Evolutionary conservation across 2,329 filamentous ascomycete genomes (phyloP).

Genomic region (Talaromyces sp.): DNA sequence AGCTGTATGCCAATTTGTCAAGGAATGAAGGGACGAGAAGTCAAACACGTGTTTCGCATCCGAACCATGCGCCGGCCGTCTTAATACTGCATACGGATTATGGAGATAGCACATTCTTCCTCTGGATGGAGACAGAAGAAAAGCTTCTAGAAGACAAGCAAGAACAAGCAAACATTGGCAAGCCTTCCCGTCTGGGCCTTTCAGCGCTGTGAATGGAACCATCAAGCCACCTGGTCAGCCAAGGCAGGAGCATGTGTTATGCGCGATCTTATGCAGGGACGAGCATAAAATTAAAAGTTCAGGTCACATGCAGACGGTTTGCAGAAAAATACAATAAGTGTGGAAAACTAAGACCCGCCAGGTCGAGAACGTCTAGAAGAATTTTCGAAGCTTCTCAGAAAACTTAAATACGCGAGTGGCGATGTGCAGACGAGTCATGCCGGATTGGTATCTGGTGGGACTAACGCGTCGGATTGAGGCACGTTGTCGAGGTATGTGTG

Average conservation of each 20-base stretch:
- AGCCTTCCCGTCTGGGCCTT: background rate
- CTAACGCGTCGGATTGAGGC: background rate
- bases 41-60: background rate
- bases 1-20: background rate
- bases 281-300: background rate
- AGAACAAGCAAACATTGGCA: background rate
- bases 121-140: background rate
- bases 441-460: background rate
- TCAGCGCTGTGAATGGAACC: background rate
- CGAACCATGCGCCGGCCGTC: background rate
- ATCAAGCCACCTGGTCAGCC: slow-evolving; percentile 1
- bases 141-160: slow-evolving; percentile 1
- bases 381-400: background rate
- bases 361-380: background rate
- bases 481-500: background rate
- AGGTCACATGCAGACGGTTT: background rate
- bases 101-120: background rate
- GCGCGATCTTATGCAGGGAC: background rate
- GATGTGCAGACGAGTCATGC: background rate
- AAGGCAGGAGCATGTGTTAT: background rate
- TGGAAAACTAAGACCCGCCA: background rate
- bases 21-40: background rate
- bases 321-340: slow-evolving; percentile 1
- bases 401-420: background rate
- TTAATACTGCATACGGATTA: background rate